These are phyloP conservation scores for Aspergillus kassunensis DNA, from an alignment of 495 filamentous ascomycete genomes.

Conservation along the genomic window DNA sequence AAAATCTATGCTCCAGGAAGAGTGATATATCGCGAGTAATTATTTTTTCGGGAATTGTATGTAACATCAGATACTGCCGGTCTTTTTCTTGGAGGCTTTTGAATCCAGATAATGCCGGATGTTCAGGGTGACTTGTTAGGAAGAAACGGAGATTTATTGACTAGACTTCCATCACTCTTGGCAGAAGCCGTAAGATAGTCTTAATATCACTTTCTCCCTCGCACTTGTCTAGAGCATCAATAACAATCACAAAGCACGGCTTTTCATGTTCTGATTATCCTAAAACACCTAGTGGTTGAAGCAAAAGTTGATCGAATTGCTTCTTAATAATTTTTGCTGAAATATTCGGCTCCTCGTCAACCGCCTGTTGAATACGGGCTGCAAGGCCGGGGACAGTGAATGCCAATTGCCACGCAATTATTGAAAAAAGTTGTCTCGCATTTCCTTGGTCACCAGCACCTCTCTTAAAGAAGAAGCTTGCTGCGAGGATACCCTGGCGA, in stretches of 20 bases:
- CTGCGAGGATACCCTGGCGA: no score
- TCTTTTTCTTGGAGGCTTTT: no score
- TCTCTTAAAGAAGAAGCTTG: no score
- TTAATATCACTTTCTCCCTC: slow-evolving; percentile 35
- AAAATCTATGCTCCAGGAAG: slow-evolving; percentile 26
- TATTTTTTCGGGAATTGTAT: slow-evolving; percentile 12
- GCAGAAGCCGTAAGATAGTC: slow-evolving; percentile 35
- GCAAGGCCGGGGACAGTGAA: background rate
- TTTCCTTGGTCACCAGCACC: no score
- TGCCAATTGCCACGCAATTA: background rate
- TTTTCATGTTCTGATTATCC: slow-evolving; percentile 6
- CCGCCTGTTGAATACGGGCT: background rate
- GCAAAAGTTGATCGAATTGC: slow-evolving; percentile 45
- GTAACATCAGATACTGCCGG: no score
- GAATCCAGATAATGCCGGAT: slow-evolving; percentile 32
- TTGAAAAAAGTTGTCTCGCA: background rate
- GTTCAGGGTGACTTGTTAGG: slow-evolving; percentile 45
- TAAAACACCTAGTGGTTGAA: slow-evolving; percentile 27
- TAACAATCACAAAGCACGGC: slow-evolving; percentile 32
- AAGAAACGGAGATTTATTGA: slow-evolving; percentile 32
- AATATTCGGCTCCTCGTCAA: background rate
- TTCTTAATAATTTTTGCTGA: background rate
- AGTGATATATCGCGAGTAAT: slow-evolving; percentile 28
- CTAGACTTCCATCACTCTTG: slow-evolving; percentile 15
- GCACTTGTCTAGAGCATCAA: slow-evolving; percentile 55